A percentile compares a stretch with the other conserved stretches of the same genome.
phyloP scores from a whole-genome alignment of 2,329 filamentous ascomycete genomes.

The Hymenoscyphus repandus region DNA sequence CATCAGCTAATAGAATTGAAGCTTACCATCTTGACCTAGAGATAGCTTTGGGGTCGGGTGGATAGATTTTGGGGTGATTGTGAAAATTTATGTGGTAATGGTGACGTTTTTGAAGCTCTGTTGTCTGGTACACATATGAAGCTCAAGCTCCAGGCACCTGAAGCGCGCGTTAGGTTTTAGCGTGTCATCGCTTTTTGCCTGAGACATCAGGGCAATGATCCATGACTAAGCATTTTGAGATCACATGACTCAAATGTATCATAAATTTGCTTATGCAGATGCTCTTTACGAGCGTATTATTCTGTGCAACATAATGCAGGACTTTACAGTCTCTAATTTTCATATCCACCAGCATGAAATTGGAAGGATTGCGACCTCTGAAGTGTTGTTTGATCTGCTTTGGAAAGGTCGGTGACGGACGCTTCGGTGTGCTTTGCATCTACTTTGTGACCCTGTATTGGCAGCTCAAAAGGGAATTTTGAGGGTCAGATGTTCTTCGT shows the following conservation, averaged over 20 bases:
- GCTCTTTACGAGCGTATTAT: no score
- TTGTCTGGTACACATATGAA: slow-evolving; percentile 14
- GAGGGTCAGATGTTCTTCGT: neutral
- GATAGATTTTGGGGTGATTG: slow-evolving; percentile 1
- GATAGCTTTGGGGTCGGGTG: slow-evolving; percentile 6
- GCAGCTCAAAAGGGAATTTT: neutral
- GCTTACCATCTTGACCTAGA: slow-evolving; percentile 30
- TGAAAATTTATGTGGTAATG: slow-evolving; percentile 9
- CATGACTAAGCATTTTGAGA: neutral
- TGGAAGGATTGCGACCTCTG: neutral
- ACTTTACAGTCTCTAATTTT: neutral
- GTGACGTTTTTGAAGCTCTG: slow-evolving; percentile 21
- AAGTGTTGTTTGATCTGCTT: no score
- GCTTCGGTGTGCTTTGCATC: no score
- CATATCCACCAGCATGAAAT: neutral
- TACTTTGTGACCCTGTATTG: neutral
- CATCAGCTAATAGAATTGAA: slow-evolving; percentile 7
- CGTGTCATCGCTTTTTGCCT: neutral
- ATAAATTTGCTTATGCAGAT: no score
- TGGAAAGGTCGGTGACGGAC: no score
- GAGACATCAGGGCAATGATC: neutral
- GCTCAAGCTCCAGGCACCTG: slow-evolving; percentile 28
- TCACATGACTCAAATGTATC: neutral
- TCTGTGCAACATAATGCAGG: neutral
- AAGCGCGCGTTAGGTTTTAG: slow-evolving; percentile 24